Conservation (phyloP, 768 basidiomycete species). For the Gyrodon lividus region DNA sequence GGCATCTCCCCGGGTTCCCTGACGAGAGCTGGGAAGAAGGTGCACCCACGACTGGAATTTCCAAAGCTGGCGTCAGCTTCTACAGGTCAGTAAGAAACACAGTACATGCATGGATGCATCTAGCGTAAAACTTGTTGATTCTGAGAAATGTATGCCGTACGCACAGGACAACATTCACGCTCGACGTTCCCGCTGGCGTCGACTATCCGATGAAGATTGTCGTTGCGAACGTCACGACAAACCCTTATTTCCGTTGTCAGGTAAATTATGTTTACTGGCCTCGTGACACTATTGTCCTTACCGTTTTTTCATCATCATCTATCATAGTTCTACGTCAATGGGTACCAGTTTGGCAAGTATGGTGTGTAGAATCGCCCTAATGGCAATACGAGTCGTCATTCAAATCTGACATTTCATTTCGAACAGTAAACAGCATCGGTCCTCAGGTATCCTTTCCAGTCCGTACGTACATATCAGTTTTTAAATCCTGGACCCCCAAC, state of each 20-base stretch:
- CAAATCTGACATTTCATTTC: not conserved
- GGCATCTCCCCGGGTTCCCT: conserved; percentile 59
- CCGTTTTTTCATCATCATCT: not conserved
- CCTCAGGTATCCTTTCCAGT: conserved; percentile 26
- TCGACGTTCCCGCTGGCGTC: conserved; percentile 44
- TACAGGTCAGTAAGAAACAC: conserved; percentile 36
- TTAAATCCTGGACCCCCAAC: not conserved
- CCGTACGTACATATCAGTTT: conserved; percentile 14
- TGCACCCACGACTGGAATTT: conserved; percentile 41
- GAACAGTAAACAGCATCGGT: conserved; percentile 24
- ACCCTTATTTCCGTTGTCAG: conserved; percentile 41
- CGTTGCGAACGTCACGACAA: conserved; percentile 43
- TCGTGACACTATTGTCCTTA: not conserved
- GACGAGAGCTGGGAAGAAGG: conserved; percentile 45
- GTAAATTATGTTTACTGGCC: conserved; percentile 3
- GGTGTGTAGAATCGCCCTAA: conserved; percentile 3
- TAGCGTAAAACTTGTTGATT: not conserved
- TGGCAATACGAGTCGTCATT: not conserved
- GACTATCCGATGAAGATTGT: conserved; percentile 50
- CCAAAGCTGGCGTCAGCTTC: conserved; percentile 46
- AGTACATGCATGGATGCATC: not conserved
- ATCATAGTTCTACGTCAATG: conserved; percentile 26
- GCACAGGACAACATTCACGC: conserved; percentile 35
- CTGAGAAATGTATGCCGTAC: not conserved
- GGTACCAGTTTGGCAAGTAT: conserved; percentile 29